These are phyloP conservation scores for Bretziella fagacearum DNA, from an alignment of 2,329 filamentous ascomycete species.

Conservation along the genomic window DNA sequence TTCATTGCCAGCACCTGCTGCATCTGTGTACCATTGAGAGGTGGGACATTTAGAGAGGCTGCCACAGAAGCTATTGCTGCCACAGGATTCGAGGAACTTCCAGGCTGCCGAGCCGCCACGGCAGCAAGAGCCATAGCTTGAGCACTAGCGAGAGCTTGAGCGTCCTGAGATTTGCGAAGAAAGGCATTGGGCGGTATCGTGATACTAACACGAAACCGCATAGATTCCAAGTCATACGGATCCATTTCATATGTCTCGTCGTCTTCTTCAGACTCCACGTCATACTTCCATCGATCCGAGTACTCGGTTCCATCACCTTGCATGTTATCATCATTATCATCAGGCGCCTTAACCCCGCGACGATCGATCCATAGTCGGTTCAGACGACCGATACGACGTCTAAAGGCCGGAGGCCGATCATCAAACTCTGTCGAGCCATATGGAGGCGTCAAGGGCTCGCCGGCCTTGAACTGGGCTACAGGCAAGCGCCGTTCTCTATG, in stretches of 20 bases:
- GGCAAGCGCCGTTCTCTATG: background rate
- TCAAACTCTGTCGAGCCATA: background rate
- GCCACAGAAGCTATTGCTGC: conserved; percentile 12
- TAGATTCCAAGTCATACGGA: conserved; percentile 42
- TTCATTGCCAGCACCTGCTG: conserved; percentile 10
- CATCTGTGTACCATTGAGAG: background rate
- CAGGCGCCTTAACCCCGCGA: conserved; percentile 44
- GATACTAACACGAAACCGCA: conserved; percentile 35
- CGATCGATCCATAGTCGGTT: conserved; percentile 82
- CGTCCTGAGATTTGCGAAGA: conserved; percentile 17
- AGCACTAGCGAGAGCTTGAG: conserved; percentile 17
- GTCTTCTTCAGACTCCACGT: conserved; percentile 70
- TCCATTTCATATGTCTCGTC: conserved; percentile 68
- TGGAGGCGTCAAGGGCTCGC: background rate
- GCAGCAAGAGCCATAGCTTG: conserved; percentile 14
- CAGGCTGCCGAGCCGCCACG: conserved; percentile 15
- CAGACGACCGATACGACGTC: conserved; percentile 67
- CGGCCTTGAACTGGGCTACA: background rate
- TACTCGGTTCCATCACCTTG: conserved; percentile 18
- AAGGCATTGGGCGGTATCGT: conserved; percentile 9
- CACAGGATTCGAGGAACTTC: conserved; percentile 16
- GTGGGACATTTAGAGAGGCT: background rate
- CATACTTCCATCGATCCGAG: conserved; percentile 67
- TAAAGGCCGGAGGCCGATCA: conserved; percentile 45
- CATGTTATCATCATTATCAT: conserved; percentile 27